Base-by-base conservation (phyloP, 345 rosid genomes). In the Tarenaya hassleriana region DNA sequence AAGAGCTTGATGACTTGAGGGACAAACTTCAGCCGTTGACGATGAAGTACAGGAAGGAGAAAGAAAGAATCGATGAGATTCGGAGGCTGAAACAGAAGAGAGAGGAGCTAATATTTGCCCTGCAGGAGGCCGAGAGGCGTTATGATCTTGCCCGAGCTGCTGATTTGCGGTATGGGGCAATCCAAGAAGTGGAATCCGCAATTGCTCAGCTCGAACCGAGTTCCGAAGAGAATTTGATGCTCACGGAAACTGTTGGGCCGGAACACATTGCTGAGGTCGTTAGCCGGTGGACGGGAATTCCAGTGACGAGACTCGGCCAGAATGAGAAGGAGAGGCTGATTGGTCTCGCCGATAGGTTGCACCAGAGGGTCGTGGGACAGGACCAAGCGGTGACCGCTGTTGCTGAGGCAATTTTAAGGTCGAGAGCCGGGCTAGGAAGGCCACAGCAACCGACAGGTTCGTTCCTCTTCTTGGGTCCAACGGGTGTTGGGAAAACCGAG, bases 191-290 rank as follows among this genome's bases (percentile, higher is more conserved):
- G 13, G 94, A 91, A 46, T 64, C 88, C 34, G 84, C 86, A 14
- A 76, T 91, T 34, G 69, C 82, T 0, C 71, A 73, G 58, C 72
- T 79, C 20, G 96, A 91, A 74, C 88, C 84, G 27, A 58, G 49
- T 50, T 67, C 75, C 3, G 81, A 73, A 9, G 96, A 76, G 41
- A 84, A 87, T 31, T 19, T 79, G 41, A 87, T 84, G 86, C 59
- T 91, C 13, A 91, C 98, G 0, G 96, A 91, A 60, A 76, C 82
- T 0, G 98, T 91, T 33, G 88, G 83, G 10, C 92, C 96, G 0
- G 98, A 91, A 1, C 96, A 87, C 1, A 91, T 91, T 43, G 92
- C 92, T 0, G 98, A 91, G 53, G 98, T 87, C 11, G 98, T 87
- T 47, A 79, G 95, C 62, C 79, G 95, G 1, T 91, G 96, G 96